Base-by-base conservation (phyloP, 2,329 filamentous ascomycete genomes). In the Epichloe sibirici region DNA sequence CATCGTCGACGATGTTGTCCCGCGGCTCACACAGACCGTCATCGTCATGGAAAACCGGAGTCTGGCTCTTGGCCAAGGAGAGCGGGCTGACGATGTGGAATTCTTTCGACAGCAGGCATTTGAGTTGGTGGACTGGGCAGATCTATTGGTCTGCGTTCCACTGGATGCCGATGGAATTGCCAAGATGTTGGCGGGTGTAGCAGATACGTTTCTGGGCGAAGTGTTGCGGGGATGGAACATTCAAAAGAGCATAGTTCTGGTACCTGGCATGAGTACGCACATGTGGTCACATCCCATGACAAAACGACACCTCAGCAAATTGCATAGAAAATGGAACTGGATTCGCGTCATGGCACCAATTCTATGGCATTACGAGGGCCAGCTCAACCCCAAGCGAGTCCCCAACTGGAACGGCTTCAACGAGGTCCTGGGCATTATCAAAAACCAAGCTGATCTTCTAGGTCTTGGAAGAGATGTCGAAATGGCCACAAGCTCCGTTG, bases 251-350 rank as follows among this genome's bases (percentile, higher is more conserved):
- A 86, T 95, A 34, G 71, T 95, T 48, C 72, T 96, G 53, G 83
- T 95, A 6, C 90, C 90, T 0, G 88, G 88, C 57, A 94, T 96
- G 90, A 91, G 87, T 37, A 82, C 81, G 1, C 78, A 86, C 55
- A 90, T 91, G 82, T 95, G 89, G 89, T 83, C 90, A 63, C 90
- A 93, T 61, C 88, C 90, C 2, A 83, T 90, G 70, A 95, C 88
- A 15, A 88, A 87, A 70, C 86, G 89, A 61, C 90, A 95, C 64
- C 77, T 95, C 55, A 85, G 81, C 67, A 93, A 94, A 69, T 81
- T 95, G 43, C 78, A 84, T 57, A 75, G 81, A 57, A 90, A 89
- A 65, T 95, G 88, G 88, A 84, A 83, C 51, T 95, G 89, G 88
- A 80, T 95, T 50, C 79, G 85, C 56, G 82, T 93, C 44, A 77